Evolutionary conservation across 2,329 filamentous ascomycete species (phyloP), one percentile per base, ranked within the genome.

Genomic region (Phaeoacremonium minimum): DNA sequence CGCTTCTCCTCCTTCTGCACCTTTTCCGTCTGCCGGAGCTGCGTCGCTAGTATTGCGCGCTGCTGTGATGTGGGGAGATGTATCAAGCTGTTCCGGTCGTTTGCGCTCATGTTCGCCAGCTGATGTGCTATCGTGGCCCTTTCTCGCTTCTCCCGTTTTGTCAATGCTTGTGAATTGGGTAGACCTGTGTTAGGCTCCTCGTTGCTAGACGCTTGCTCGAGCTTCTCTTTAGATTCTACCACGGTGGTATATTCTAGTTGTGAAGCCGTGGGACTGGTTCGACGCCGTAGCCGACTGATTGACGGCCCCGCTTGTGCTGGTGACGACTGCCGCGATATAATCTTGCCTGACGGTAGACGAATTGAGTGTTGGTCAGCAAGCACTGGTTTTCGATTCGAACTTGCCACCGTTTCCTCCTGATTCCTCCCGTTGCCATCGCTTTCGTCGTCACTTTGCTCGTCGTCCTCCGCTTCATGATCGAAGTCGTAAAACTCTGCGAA

Each of bases 401-500:
- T 33, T 33, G n/a, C 15, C 7, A 7, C 28, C 15, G 13, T 28
- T 30, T 19, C 30, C 9, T 20, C 30, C 15, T 33, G 18, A 6
- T 26, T 9, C 5, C n/a, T 13, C 30, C 32, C 17, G 6, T 33
- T 30, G 4, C 15, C 16, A 28, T 47, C 38, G 0, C 31, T 9
- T 9, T 49, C 41, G 22, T 9, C n/a, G n/a, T 19, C 18, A 4
- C 26, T 30, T n/a, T 37, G 39, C 4, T 16, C 17, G 11, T 34
- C 44, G 6, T 40, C 37, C 4, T 26, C 22, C 22, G 22, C 9
- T n/a, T 26, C 22, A 26, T n/a, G n/a, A 7, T 36, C 41, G 9
- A 57, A 47, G 8, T 67, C 55, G 35, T 65, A 71, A 35, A 70
- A 69, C 4, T 68, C 62, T 16, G 50, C 46, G 11, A 57, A 60